phyloP scores from a whole-genome alignment of 2,329 filamentous ascomycete species.

The Trichoderma sp. region DNA sequence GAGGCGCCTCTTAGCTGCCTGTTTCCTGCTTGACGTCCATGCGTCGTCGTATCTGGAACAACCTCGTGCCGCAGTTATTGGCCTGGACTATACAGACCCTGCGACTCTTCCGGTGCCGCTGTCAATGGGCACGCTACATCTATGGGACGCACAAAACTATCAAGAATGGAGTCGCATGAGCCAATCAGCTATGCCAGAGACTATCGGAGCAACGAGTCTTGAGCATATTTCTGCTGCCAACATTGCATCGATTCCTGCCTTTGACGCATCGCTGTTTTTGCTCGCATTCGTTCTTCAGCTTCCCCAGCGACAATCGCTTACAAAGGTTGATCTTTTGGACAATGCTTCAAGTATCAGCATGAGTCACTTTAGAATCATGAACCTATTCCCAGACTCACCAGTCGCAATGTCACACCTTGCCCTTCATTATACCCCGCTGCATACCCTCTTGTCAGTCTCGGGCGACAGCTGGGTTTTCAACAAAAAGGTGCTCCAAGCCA shows the following conservation, averaged over 20 bases:
- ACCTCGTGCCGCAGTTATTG: slow-evolving; percentile 38
- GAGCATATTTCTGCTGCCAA: slow-evolving; percentile 41
- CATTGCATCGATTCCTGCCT: slow-evolving; percentile 39
- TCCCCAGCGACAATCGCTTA: slow-evolving; percentile 36
- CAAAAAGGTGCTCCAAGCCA: slow-evolving; percentile 50
- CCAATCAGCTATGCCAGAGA: slow-evolving; percentile 31
- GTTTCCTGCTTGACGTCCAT: slow-evolving; percentile 59
- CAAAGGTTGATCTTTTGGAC: slow-evolving; percentile 33
- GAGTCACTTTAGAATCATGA: slow-evolving; percentile 37
- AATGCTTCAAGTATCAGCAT: slow-evolving; percentile 31
- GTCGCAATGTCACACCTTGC: slow-evolving; percentile 58
- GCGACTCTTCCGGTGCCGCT: slow-evolving; percentile 49
- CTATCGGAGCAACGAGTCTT: slow-evolving; percentile 36
- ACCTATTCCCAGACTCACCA: slow-evolving; percentile 48
- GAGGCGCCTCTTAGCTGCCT: slow-evolving; percentile 57
- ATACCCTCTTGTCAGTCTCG: slow-evolving; percentile 58
- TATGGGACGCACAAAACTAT: slow-evolving; percentile 53
- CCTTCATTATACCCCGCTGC: slow-evolving; percentile 59
- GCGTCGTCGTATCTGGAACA: slow-evolving; percentile 58
- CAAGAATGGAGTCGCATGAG: slow-evolving; percentile 49
- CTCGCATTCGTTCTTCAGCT: slow-evolving; percentile 43
- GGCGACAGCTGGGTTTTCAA: slow-evolving; percentile 62
- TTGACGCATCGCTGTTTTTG: slow-evolving; percentile 47
- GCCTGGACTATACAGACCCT: slow-evolving; percentile 42
- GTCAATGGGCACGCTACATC: slow-evolving; percentile 44